phyloP scores from a whole-genome alignment of 2,329 filamentous ascomycete genomes.

The Aspergillus aculeatinus region DNA sequence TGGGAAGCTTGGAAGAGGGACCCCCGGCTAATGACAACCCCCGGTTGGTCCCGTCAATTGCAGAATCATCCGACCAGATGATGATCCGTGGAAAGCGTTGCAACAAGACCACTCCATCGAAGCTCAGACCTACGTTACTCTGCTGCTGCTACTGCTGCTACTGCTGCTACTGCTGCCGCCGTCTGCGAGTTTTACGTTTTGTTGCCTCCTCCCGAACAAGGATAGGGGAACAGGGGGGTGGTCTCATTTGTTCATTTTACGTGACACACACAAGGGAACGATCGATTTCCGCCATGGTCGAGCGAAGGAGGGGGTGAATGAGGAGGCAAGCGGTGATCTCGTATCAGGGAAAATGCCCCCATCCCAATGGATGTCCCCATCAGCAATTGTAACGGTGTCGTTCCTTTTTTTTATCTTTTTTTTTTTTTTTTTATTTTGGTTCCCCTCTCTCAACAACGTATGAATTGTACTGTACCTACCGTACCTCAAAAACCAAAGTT shows the following conservation, averaged over 20 bases:
- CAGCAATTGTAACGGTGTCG: neutral
- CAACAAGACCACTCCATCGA: neutral
- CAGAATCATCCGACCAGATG: constrained; percentile 17
- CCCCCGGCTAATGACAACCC: constrained; percentile 12
- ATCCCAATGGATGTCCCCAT: neutral
- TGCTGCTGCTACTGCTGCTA: neutral
- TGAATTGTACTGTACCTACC: neutral
- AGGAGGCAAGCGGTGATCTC: no score
- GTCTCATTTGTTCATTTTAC: neutral
- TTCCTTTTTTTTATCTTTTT: neutral
- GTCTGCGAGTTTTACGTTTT: neutral
- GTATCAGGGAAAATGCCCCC: neutral
- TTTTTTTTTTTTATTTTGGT: no score
- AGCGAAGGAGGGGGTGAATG: neutral
- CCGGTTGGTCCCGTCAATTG: constrained; percentile 11
- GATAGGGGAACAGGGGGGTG: neutral
- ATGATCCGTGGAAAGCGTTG: constrained; percentile 2
- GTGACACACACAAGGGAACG: neutral
- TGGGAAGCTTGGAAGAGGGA: neutral
- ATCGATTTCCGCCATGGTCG: neutral
- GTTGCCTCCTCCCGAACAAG: neutral
- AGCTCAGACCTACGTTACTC: neutral
- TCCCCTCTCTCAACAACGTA: neutral
- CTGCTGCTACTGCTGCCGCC: no score
- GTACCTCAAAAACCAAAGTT: neutral